These are phyloP conservation scores for Hypoxylon fuscum DNA, from an alignment of 495 filamentous ascomycete genomes.

Conservation along the genomic window DNA sequence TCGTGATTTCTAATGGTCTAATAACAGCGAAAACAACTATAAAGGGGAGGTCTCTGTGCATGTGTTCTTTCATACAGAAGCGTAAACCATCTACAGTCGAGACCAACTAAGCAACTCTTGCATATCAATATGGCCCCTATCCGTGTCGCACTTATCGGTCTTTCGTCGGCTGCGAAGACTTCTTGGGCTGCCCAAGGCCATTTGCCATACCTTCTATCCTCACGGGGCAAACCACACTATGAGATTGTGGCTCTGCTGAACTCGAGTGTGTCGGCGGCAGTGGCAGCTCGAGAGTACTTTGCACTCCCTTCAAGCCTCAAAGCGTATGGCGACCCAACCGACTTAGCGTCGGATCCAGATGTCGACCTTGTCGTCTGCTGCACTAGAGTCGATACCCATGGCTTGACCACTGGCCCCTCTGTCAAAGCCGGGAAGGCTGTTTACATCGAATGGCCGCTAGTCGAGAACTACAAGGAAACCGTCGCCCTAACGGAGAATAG, in stretches of 20 bases:
- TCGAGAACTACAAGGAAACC: conserved; percentile 45
- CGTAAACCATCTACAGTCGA: background rate
- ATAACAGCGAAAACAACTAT: background rate
- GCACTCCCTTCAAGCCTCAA: conserved; percentile 53
- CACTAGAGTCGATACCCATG: conserved; percentile 65
- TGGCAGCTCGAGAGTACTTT: conserved; percentile 57
- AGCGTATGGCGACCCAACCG: conserved; percentile 61
- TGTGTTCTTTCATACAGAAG: background rate
- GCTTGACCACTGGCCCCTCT: conserved; percentile 44
- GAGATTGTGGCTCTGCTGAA: conserved; percentile 68
- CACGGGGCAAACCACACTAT: conserved; percentile 52
- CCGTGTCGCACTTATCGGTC: conserved; percentile 66
- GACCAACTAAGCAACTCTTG: background rate
- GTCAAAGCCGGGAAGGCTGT: conserved; percentile 65
- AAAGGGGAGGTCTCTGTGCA: background rate
- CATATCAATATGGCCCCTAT: conserved; percentile 57
- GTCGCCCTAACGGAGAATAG: conserved; percentile 54
- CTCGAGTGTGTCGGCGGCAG: conserved; percentile 58
- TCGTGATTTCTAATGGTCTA: conserved; percentile 14
- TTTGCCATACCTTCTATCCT: conserved; percentile 63
- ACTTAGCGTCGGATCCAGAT: conserved; percentile 54
- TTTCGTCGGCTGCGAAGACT: conserved; percentile 56
- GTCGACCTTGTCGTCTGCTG: conserved; percentile 67
- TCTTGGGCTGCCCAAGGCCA: conserved; percentile 66
- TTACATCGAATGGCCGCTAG: conserved; percentile 68